phyloP scores from a whole-genome alignment of 2,329 filamentous ascomycete genomes.

The Fusarium ramigenum region DNA sequence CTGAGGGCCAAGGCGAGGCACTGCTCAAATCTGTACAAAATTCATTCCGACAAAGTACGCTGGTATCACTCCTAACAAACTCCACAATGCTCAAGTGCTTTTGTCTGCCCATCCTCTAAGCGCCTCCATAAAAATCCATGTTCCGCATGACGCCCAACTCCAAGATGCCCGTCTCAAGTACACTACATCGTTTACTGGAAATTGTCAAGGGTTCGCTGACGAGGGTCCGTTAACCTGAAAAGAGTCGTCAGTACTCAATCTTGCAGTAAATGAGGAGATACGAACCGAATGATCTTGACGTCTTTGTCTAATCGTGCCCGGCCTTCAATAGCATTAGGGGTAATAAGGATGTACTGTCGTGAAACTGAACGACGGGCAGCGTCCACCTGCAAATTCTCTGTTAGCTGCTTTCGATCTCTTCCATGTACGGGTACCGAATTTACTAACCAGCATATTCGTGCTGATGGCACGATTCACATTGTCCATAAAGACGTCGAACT shows the following conservation, averaged over 20 bases:
- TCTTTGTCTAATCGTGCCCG: conserved; percentile 68
- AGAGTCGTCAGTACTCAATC: conserved; percentile 37
- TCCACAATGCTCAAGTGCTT: conserved; percentile 4
- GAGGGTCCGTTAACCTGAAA: conserved; percentile 65
- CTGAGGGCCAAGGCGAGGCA: background rate
- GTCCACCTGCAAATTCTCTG: conserved; percentile 66
- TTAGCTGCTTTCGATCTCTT: background rate
- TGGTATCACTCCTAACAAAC: conserved; percentile 27
- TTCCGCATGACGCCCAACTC: conserved; percentile 14
- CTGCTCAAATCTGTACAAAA: conserved; percentile 5
- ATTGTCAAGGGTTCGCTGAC: conserved; percentile 59
- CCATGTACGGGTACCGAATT: background rate
- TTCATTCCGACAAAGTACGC: conserved; percentile 3
- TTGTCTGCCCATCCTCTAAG: conserved; percentile 6
- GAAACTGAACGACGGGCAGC: conserved; percentile 88
- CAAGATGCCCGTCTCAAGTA: conserved; percentile 6
- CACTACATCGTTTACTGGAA: conserved; percentile 2
- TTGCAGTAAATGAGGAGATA: background rate
- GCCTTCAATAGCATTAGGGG: conserved; percentile 82
- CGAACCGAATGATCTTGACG: conserved; percentile 80
- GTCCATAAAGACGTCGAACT: conserved; percentile 99
- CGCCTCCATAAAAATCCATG: conserved; percentile 9
- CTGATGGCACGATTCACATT: conserved; percentile 93
- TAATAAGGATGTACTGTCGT: conserved; percentile 95
- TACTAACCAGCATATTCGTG: conserved; percentile 88